These are phyloP conservation scores for Acanthamoeba lenticulata DNA, from an alignment of 208 protist genomes.

Conservation along the genomic window DNA sequence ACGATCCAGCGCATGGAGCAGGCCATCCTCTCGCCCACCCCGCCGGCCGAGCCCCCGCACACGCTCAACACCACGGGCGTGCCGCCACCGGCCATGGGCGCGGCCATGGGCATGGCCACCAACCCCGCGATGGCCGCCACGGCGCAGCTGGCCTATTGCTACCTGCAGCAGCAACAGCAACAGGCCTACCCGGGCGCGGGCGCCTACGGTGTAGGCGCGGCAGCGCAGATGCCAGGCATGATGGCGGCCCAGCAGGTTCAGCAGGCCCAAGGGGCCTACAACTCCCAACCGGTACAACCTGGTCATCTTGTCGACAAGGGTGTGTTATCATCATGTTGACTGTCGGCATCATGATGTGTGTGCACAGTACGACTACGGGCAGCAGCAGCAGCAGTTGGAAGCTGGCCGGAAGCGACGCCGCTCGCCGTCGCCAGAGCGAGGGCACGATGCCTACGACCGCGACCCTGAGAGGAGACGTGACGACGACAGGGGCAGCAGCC, in stretches of 20 bases:
- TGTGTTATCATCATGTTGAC: not conserved
- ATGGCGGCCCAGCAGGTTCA: not conserved
- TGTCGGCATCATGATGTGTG: slow-evolving; percentile 6
- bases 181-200: not conserved
- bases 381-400: slow-evolving; percentile 1
- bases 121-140: too few species aligned
- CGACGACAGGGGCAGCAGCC: not conserved
- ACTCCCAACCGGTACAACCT: not conserved
- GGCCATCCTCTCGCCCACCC: not conserved
- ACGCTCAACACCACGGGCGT: slow-evolving; percentile 36
- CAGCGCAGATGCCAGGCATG: not conserved
- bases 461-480: not conserved
- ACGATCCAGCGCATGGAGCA: slow-evolving; percentile 60
- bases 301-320: not conserved
- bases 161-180: slow-evolving; percentile 4
- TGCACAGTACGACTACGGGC: too few species aligned
- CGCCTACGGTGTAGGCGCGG: not conserved
- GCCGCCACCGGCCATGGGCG: not conserved
- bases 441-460: not conserved
- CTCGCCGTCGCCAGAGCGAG: slow-evolving; percentile 33
- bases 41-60: slow-evolving; percentile 48
- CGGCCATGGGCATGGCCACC: not conserved
- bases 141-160: not conserved
- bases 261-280: slow-evolving; percentile 25
- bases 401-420: slow-evolving; percentile 27